Base-by-base conservation (phyloP, 2,329 filamentous ascomycete species). In the Teratosphaeria zuluensis region DNA sequence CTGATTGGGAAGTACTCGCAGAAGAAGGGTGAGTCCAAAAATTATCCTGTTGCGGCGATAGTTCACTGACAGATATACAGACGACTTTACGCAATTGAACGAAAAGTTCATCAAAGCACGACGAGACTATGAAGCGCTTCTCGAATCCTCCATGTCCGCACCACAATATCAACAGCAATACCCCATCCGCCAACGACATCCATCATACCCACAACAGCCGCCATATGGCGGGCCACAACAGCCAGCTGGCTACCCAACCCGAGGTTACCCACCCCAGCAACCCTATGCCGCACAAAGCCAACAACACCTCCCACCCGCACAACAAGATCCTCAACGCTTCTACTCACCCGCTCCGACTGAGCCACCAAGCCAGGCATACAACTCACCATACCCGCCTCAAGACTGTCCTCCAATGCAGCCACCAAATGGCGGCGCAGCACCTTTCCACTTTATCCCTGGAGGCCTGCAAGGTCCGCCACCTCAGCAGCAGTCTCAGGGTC, bases 61-160 rank as follows among this genome's bases (percentile, higher is more conserved):
- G n/a, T 55, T 56, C n/a, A 73, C 76, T 65, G 32, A 56, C 3
- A 19, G 21, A 5, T 19, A 5, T 19, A 12, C 64, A 95, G 94
- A 99, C 75, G 94, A 99, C 73, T 97, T 99, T 70, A 96, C 94
- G 1, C 92, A 97, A 72, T 79, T 99, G 62, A 99, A 99, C 70
- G 94, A 99, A 74, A 97, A 97, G 77, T 99, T 99, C 74, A 97
- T 99, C 80, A 99, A 99, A 76, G 94, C 94, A 53, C 87, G 94
- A 64, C 84, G 92, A 68, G 94, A 99, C 75, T 99, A 99, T 72
- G 94, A 99, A 75, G 86, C 89, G 32, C 81, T 99, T n/a, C 80
- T 99, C 21, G 94, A 99, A 74, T 88, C 90, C 19, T 97, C 92
- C 58, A 97, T 99, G 92, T 86, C 92, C 1, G 92, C 96, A 66